Evolutionary conservation across 2,329 filamentous ascomycete genomes (phyloP), one percentile per base, ranked within the genome.

Genomic region (Phyllosticta paracitricarpa): DNA sequence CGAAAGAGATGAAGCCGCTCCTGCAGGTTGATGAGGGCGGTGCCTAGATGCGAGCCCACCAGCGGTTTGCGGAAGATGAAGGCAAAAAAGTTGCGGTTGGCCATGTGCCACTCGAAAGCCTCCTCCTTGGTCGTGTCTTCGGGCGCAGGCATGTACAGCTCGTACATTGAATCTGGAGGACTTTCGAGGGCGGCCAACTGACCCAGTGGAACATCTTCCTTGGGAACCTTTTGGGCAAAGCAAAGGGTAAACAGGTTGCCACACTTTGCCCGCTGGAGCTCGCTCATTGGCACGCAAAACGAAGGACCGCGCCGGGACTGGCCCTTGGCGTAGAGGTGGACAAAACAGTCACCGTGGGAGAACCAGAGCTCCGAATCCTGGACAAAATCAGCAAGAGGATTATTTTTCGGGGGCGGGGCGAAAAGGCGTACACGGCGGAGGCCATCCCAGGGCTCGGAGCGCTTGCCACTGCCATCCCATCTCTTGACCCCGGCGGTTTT

Each of bases 321-420:
- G 51, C 85, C 86, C 64, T 80, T 79, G n/a, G 75, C 81, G 67
- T 89, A 86, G 0, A 92, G 77, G 71, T 91, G 81, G 1, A 92
- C 79, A 17, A 84, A 78, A 67, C 88, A 91, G 68, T 91, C 84
- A 14, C 86, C 88, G 64, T 85, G 75, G 10, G 80, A 77, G 63
- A 81, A 79, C 86, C 86, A 92, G 2, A 93, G 77, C 65, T 91
- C 88, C 2, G 82, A 77, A 66, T 92, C 89, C 88, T 91, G 63
- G 52, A 24, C 7, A n/a, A 25, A 17, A 12, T 28, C 22, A 25
- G 52, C 12, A 17, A 3, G 17, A 2, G 7, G 2, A n/a, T 25
- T 12, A 8, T 22, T 53, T 67, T 65, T 35, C 54, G 58, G 66
- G 28, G 30, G 22, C 7, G 52, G 7, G 12, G 2, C 24, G n/a